Conservation (phyloP, 108 stramenopile species). For the Conticribra weissflogii region DNA sequence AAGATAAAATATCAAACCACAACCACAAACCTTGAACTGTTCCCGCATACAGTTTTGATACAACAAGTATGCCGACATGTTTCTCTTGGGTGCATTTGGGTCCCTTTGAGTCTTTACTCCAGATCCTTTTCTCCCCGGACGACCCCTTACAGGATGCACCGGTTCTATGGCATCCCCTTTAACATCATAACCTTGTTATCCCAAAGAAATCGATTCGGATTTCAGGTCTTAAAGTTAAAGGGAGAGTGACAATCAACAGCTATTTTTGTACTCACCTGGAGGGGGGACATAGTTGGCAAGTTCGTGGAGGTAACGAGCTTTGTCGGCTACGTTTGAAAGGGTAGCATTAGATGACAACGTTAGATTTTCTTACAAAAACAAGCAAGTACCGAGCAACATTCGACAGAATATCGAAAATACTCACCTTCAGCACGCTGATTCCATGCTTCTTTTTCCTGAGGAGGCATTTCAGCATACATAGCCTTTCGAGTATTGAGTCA, state of each 20-base stretch:
- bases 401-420: too few species aligned
- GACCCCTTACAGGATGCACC: background rate
- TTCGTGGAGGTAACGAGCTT: slow-evolving; percentile 81
- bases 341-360: too few species aligned
- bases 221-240: too few species aligned
- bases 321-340: slow-evolving; percentile 85
- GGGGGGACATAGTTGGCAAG: slow-evolving; percentile 74
- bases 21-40: slow-evolving; percentile 10
- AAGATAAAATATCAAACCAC: background rate
- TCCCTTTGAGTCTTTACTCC: slow-evolving; percentile 6
- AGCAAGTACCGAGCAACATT: too few species aligned
- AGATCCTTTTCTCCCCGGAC: background rate
- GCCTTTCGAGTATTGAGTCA: too few species aligned
- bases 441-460: slow-evolving; percentile 79
- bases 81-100: slow-evolving; percentile 37
- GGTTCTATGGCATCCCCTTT: slow-evolving; percentile 81
- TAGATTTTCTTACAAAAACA: too few species aligned
- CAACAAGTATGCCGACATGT: slow-evolving; percentile 32
- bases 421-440: slow-evolving; percentile 67
- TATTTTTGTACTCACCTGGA: too few species aligned
- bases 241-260: too few species aligned
- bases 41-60: slow-evolving; percentile 47
- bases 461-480: slow-evolving; percentile 82
- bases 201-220: too few species aligned
- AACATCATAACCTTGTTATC: slow-evolving; percentile 84